These are phyloP conservation scores for Pyropia yezoensis DNA, from an alignment of 23 red algal genomes.

Conservation along the genomic window DNA sequence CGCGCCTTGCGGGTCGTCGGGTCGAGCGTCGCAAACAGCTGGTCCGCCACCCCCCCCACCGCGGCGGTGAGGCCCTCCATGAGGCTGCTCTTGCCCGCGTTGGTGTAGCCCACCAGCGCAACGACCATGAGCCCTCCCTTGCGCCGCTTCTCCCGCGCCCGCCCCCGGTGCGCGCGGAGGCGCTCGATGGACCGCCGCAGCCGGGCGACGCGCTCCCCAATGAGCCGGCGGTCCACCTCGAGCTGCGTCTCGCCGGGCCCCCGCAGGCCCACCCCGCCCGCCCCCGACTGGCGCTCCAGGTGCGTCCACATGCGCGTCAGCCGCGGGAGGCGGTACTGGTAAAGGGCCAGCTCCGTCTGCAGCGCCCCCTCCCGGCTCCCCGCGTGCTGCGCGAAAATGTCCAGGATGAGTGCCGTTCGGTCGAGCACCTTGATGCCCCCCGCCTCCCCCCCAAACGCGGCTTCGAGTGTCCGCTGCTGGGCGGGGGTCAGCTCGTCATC, in stretches of 20 bases:
- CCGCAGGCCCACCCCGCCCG: slow-evolving; percentile 74
- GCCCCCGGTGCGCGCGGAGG: slow-evolving; percentile 45
- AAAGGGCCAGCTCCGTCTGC: slow-evolving; percentile 89
- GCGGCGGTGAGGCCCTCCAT: slow-evolving; percentile 63
- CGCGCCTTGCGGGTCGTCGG: slow-evolving; percentile 76
- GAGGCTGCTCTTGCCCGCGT: slow-evolving; percentile 66
- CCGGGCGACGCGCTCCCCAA: slow-evolving; percentile 38
- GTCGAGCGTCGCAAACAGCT: slow-evolving; percentile 93
- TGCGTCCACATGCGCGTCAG: slow-evolving; percentile 81
- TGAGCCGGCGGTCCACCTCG: slow-evolving; percentile 71
- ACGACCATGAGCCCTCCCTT: slow-evolving; percentile 63
- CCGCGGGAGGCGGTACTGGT: slow-evolving; percentile 90
- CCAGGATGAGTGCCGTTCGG: slow-evolving; percentile 96
- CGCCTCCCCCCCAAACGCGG: slow-evolving; percentile 65
- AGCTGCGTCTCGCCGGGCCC: slow-evolving; percentile 97
- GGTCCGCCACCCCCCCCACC: slow-evolving; percentile 54
- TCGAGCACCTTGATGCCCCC: slow-evolving; percentile 82
- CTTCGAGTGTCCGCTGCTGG: slow-evolving; percentile 84
- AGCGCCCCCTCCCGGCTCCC: slow-evolving; percentile 73
- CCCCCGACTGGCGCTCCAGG: slow-evolving; percentile 85
- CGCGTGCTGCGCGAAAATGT: slow-evolving; percentile 99
- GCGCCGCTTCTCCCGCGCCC: slow-evolving; percentile 26
- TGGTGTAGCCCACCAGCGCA: slow-evolving; percentile 79
- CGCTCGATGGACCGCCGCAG: slow-evolving; percentile 60
- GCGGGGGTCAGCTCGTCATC: slow-evolving; percentile 85